phyloP scores from a whole-genome alignment of 2,329 filamentous ascomycete genomes.

The Ophiocordyceps sinensis region DNA sequence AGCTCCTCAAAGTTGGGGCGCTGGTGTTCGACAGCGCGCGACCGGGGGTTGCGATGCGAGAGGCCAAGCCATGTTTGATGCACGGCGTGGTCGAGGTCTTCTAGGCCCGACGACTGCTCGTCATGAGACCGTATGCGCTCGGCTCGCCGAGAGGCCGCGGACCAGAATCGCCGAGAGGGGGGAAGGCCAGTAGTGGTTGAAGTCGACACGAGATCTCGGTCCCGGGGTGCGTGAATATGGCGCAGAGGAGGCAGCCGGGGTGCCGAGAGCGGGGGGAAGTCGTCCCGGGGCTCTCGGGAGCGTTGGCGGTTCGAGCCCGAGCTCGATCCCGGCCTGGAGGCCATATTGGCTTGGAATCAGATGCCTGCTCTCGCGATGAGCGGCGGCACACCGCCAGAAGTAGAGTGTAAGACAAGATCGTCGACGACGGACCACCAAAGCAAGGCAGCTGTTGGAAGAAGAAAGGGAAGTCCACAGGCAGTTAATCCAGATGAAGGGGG shows the following conservation, averaged over 20 bases:
- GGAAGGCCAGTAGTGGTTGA: slow-evolving; percentile 2
- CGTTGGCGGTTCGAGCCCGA: slow-evolving; percentile 15
- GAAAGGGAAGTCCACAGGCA: too few species aligned
- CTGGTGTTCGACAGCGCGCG: slow-evolving; percentile 11
- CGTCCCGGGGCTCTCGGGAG: slow-evolving; percentile 14
- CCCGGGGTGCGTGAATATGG: slow-evolving; percentile 14
- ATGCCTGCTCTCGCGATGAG: background rate
- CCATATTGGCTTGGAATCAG: slow-evolving; percentile 10
- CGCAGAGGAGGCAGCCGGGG: slow-evolving; percentile 18
- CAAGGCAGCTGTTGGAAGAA: too few species aligned
- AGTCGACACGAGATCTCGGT: slow-evolving; percentile 11
- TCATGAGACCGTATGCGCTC: slow-evolving; percentile 21
- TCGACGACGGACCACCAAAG: background rate
- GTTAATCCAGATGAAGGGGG: too few species aligned
- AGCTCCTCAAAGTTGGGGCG: slow-evolving; percentile 20
- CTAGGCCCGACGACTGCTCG: slow-evolving; percentile 11
- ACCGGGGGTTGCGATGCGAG: slow-evolving; percentile 11
- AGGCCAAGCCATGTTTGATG: slow-evolving; percentile 13
- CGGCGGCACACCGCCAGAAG: background rate
- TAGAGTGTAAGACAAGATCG: background rate
- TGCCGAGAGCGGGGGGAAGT: slow-evolving; percentile 17
- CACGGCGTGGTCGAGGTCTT: slow-evolving; percentile 13
- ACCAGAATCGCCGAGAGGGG: slow-evolving; percentile 8
- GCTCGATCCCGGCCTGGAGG: slow-evolving; percentile 17
- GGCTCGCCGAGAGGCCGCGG: slow-evolving; percentile 16